Base-by-base conservation (phyloP, 2,329 filamentous ascomycete species). In the Orbilia javanica region DNA sequence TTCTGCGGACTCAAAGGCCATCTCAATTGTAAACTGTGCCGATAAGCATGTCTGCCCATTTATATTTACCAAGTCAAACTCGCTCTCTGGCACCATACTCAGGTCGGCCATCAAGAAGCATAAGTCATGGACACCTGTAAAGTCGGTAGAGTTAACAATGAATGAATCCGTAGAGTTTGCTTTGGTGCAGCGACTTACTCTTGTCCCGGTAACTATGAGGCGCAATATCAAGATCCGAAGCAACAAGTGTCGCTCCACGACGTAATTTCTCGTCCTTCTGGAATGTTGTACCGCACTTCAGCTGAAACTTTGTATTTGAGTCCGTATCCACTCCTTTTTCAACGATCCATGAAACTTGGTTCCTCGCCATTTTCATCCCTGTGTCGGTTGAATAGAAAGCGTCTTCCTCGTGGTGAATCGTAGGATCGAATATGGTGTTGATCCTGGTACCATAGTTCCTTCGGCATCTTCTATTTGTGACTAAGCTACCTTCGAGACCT, bases 61-160 rank as follows among this genome's bases (percentile, higher is more conserved):
- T 3, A 79, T 73, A 6, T 69, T 74, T 1, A 73, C 64, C 11
- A 68, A 64, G n/a, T 79, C 75, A 27, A 79, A 79, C 11, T 79
- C 63, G 1, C 34, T 39, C 20, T 79, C 75, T 2, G 63, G 63
- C 3, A 79, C 75, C 70, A 74, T 74, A 15, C 69, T 74, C 0
- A 79, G 52, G 27, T 79, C 75, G 11, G 75, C 75, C 75, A 79
- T 79, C 6, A 79, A 29, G 39, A 79, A 79, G 27, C 75, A 79
- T 5, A 79, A 29, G 15, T 79, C 75, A 42, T 79, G 70, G 1
- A 79, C 75, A 46, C 70, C 75, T 79, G 52, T 27, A 64, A 15
- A 39, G 11, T 3, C 4, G n/a, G 5, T n/a, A n/a, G n/a, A n/a
- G 36, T 39, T 39, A 39, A 13, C 34, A 39, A 39, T 5, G 11